Evolutionary conservation across 129 eudicot genomes (phyloP).

Genomic region (Centaurea solstitialis): DNA sequence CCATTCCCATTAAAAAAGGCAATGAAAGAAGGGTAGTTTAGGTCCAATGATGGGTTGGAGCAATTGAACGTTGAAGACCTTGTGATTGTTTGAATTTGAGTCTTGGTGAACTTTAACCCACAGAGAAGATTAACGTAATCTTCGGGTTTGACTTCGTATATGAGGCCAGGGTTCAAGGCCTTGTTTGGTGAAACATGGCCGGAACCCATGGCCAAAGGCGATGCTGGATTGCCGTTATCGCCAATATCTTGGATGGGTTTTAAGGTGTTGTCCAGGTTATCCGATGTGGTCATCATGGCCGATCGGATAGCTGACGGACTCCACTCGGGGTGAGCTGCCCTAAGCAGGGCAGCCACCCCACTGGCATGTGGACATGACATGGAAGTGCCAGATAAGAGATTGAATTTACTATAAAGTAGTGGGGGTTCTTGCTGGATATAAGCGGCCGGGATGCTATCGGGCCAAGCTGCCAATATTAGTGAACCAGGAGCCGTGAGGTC

Average conservation of each 20-base stretch:
- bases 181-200: conserved; percentile 75
- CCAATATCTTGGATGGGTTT: conserved; percentile 61
- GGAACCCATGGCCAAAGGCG: conserved; percentile 67
- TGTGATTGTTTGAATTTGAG: conserved; percentile 60
- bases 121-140: conserved; percentile 69
- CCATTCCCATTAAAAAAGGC: conserved; percentile 45
- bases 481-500: conserved; percentile 84
- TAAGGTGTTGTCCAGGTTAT: conserved; percentile 47
- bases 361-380: conserved; percentile 79
- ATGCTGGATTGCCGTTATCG: conserved; percentile 38
- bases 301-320: conserved; percentile 77
- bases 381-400: conserved; percentile 69
- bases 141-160: conserved; percentile 45
- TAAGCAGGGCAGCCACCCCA: conserved; percentile 73
- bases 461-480: conserved; percentile 73
- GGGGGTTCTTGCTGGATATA: conserved; percentile 13
- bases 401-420: conserved; percentile 42
- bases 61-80: conserved; percentile 44
- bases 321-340: conserved; percentile 67
- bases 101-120: conserved; percentile 49
- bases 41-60: conserved; percentile 58
- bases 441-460: conserved; percentile 29
- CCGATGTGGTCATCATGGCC: conserved; percentile 76
- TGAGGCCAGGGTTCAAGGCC: conserved; percentile 76
- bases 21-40: conserved; percentile 87